Evolutionary conservation across 2,329 filamentous ascomycete genomes (phyloP), one percentile per base, ranked within the genome.

Genomic region (Penicillium expansum): DNA sequence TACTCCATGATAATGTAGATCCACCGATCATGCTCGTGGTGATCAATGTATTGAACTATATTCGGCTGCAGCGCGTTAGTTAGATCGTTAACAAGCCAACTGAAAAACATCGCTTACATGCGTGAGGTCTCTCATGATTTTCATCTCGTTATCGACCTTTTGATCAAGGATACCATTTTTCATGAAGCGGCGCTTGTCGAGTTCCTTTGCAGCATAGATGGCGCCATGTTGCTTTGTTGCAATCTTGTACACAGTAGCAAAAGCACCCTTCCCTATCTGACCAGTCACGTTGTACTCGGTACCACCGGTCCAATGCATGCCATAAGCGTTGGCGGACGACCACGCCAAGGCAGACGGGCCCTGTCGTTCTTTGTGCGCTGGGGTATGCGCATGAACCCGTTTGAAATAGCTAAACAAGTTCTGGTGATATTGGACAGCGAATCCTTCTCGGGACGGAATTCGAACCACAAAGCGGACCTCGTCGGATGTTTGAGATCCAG

Each of bases 1-100:
- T 84, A 96, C 69, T 99, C 94, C 94, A 99, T 99, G 71, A 97
- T 93, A 73, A 99, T 96, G 71, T 97, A 92, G 5, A 97, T 82
- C 70, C 92, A 81, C n/a, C 74, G 81, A 38, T 90, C 85, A 79
- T 90, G 87, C 62, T 96, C 92, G 63, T 94, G 84, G 69, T 94
- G 90, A 66, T 96, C 92, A 54, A 95, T 85, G 69, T 94, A 99
- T 62, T 90, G 85, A 41, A 99, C 93, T 66, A 99, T 92, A 67
- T 97, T 93, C 2, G 86, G 84, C 88, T 91, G 32, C 13, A 13
- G 33, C 52, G 44, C 20, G 57, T 67, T 39, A 61, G 57, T 42
- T 27, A 38, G 45, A 22, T n/a, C 4, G 33, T 47, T 11, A n/a
- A 44, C 42, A 37, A 6, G 29, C 29, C 6, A 16, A 16, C 20